Base-by-base conservation (phyloP, 164 flowering plant genomes). In the Dillenia suffruticosa region DNA sequence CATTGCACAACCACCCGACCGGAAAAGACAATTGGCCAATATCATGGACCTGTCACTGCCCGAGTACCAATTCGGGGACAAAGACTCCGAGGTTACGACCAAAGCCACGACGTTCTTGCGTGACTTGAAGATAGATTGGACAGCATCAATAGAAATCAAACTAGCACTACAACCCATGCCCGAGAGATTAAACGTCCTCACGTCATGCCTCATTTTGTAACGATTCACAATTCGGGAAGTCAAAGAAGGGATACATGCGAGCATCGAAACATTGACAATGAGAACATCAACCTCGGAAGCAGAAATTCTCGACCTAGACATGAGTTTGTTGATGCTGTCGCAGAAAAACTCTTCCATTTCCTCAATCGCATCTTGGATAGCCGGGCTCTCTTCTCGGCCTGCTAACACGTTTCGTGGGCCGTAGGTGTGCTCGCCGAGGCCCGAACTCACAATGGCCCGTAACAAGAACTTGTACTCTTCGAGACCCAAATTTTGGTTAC, bases 131-230 rank as follows among this genome's bases (percentile, higher is more conserved):
- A 80, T 44, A 53, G 48, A 73, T 2, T 62, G 74, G 1, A 80
- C 82, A 2, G 77, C 46, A 26, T 81, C 78, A 7, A 83, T 19
- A 0, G 90, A 77, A 8, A 87, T 71, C 0, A 83, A 26, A 59
- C 88, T 85, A 0, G 93, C 93, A 56, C 88, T 82, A 61, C 93
- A 87, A 3, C 93, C 93, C 93, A 87, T 87, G 1, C 90, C 90
- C 4, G 83, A 64, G 58, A 87, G 69, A 48, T 87, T 87, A 43
- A 67, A 85, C 0, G 62, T 71, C 66, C 80, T 81, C 1, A 87
- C 53, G 57, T 83, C 82, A 4, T 76, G 77, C 15, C 85, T 72
- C 75, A 87, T 54, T 53, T 82, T 82, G 77, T 79, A 87, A 3
- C 46, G 69, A 14, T 84, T 79, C 32, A 84, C 70, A 15, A 86